Evolutionary conservation across 495 filamentous ascomycete genomes (phyloP).

Genomic region (Penicillium bovifimosum): DNA sequence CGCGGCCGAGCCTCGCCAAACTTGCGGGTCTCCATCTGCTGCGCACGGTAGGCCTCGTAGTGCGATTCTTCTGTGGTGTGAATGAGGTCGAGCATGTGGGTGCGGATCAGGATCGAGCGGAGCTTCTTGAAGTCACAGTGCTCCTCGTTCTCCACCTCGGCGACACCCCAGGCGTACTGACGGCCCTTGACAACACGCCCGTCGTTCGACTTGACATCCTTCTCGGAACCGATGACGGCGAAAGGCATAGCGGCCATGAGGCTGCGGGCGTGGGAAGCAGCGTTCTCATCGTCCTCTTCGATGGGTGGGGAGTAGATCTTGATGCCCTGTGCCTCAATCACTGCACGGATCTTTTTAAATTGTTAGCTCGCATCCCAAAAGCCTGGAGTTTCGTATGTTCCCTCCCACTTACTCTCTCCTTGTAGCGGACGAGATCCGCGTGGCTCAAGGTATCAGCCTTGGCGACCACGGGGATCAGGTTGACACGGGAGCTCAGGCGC

Average conservation of each 20-base stretch:
- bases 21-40: conserved; percentile 99
- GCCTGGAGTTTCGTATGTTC: not conserved
- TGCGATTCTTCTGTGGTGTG: conserved; percentile 98
- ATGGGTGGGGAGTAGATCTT: conserved; percentile 98
- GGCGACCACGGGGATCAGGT: conserved; percentile 95
- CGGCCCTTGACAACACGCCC: conserved; percentile 96
- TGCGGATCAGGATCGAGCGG: conserved; percentile 95
- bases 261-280: conserved; percentile 85
- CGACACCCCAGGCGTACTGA: conserved; percentile 98
- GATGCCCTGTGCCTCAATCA: conserved; percentile 97
- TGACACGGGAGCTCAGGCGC: conserved; percentile 92
- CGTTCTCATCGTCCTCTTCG: conserved; percentile 96
- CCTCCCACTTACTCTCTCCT: conserved; percentile 65
- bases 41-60: conserved; percentile 97
- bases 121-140: conserved; percentile 99
- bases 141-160: conserved; percentile 98
- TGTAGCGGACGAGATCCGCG: conserved; percentile 83
- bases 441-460: conserved; percentile 98
- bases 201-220: conserved; percentile 95
- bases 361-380: not conserved
- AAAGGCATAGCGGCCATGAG: conserved; percentile 97
- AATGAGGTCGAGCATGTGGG: conserved; percentile 99
- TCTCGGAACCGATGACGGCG: conserved; percentile 97
- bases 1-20: conserved; percentile 94
- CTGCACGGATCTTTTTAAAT: conserved; percentile 69